A percentile compares a stretch with the other conserved stretches of the same genome.
These are phyloP conservation scores for Cyclostephanos tholiformis DNA, from an alignment of 108 stramenopile genomes.

Conservation along the genomic window DNA sequence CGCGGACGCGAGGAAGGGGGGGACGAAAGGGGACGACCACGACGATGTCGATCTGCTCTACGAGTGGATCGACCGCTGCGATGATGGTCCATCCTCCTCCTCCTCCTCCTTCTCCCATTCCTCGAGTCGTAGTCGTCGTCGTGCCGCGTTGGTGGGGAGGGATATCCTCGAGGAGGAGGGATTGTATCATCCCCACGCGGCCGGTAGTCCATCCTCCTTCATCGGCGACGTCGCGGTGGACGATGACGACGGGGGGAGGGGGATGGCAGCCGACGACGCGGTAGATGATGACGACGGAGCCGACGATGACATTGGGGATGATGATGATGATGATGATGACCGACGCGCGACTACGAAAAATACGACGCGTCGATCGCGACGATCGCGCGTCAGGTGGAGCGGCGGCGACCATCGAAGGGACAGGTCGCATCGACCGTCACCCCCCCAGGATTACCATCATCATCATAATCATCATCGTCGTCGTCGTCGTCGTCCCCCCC, in stretches of 20 bases:
- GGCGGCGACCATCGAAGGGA: conserved; percentile 11
- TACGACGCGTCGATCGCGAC: conserved; percentile 17
- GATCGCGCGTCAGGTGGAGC: conserved; percentile 39
- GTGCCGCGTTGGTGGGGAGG: too few species aligned
- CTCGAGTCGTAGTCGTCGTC: too few species aligned
- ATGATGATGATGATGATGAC: not conserved
- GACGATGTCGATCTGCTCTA: conserved; percentile 12
- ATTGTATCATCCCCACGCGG: not conserved
- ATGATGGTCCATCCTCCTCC: too few species aligned
- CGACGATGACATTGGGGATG: conserved; percentile 3
- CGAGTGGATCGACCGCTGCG: conserved; percentile 13
- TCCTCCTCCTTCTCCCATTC: too few species aligned
- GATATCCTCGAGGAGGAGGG: not conserved
- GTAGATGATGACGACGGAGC: not conserved
- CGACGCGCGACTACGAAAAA: not conserved
- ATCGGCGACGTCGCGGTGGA: not conserved
- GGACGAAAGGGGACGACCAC: conserved; percentile 11
- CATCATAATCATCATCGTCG: not conserved
- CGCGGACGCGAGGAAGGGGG: not conserved
- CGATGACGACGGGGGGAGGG: too few species aligned
- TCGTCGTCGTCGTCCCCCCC: too few species aligned
- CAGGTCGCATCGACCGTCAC: conserved; percentile 40
- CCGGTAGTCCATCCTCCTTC: too few species aligned
- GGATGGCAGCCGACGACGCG: not conserved
- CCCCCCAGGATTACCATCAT: conserved; percentile 18